These are phyloP conservation scores for Chalciporus sp. DNA, from an alignment of 1,284 basidiomycete species.

Conservation along the genomic window DNA sequence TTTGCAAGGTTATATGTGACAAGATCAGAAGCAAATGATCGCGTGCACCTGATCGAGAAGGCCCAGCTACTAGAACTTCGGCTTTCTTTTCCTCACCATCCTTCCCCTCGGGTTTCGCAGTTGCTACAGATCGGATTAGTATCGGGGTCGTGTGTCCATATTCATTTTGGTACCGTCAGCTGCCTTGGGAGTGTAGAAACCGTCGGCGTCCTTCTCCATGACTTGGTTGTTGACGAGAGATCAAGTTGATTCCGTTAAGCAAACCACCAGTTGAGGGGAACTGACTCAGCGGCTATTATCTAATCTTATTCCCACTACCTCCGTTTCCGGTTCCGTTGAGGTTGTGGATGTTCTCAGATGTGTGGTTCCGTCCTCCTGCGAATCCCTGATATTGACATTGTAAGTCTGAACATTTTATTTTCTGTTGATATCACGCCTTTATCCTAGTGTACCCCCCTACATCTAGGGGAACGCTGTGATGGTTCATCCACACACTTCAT, in stretches of 20 bases:
- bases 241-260: conserved; percentile 2
- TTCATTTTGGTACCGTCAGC: conserved; percentile 25
- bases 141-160: neutral
- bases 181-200: conserved; percentile 60
- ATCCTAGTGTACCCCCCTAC: neutral
- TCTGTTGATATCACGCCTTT: neutral
- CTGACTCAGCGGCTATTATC: conserved; percentile 32
- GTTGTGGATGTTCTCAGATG: too few relatives aligned
- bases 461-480: conserved; percentile 12
- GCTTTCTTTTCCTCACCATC: conserved; percentile 26
- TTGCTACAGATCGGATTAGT: conserved; percentile 19
- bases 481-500: conserved; percentile 6
- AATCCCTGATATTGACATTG: conserved; percentile 4
- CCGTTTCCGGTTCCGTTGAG: neutral
- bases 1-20: neutral
- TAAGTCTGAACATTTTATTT: neutral
- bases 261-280: neutral
- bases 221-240: conserved; percentile 12
- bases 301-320: conserved; percentile 22
- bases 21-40: neutral
- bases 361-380: too few relatives aligned
- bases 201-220: conserved; percentile 74
- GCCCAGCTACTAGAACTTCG: conserved; percentile 21
- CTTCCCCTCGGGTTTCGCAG: conserved; percentile 26
- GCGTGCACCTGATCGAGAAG: conserved; percentile 26